Base-by-base conservation (phyloP, 148 eudicot species). In the Spergularia marina region DNA sequence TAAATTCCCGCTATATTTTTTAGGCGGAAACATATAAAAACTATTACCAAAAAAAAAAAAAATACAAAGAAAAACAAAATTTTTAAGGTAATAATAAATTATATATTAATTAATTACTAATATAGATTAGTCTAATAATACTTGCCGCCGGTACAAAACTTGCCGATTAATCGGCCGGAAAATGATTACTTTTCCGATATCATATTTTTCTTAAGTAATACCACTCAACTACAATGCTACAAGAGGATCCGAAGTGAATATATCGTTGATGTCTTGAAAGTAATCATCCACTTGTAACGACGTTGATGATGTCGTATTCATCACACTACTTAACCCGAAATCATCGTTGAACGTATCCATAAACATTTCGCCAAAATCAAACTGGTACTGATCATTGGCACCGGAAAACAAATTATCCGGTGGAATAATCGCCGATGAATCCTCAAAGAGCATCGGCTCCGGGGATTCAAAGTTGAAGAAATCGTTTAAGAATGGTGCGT, bases 201-300 rank as follows among this genome's bases (percentile, higher is more conserved):
- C 14, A 25, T 23, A 23, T 16, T 7, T 13, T n/a, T 0, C 0
- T 34, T 7, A 64, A 34, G 11, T n/a, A 16, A 44, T 17, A 2
- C 7, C 13, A 17, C 8, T 0, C 15, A 67, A 41, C 68, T 80
- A 89, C 73, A 85, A 74, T 15, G 87, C 82, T 65, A 85, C 65
- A 53, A 86, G 77, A 74, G 87, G 85, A 75, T 88, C 92, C 0
- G 78, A 78, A 21, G 78, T 55, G 20, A 83, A 84, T 44, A 83
- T 81, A 52, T 87, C 91, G 2, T 78, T 65, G 14, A 83, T 84
- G 53, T 92, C 98, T 75, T 86, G 86, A 58, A 89, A 90, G 63
- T 79, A 89, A 76, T 90, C 91, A 14, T 92, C 96, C 1, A 87
- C 87, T 60, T 81, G 85, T n/a, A 81, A 54, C 66, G 78, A 51